Evolutionary conservation across 2,329 filamentous ascomycete genomes (phyloP).

Genomic region (Pseudofabraea citricarpa): DNA sequence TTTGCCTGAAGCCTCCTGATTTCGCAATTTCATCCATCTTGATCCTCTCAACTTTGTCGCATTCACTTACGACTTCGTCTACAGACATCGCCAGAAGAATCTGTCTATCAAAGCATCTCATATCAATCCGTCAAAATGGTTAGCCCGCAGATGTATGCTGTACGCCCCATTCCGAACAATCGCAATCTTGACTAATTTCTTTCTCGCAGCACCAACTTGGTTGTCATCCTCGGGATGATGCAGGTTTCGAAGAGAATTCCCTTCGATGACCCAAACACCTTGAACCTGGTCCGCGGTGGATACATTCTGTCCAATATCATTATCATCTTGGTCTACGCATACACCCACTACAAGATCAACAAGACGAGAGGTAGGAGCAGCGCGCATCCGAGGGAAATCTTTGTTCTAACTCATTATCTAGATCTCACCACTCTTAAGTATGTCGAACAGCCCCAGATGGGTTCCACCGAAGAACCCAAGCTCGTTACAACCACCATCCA

Average conservation of each 20-base stretch:
- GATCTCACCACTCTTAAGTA: constrained; percentile 98
- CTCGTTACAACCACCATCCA: constrained; percentile 94
- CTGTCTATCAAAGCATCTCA: not conserved
- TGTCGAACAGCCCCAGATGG: constrained; percentile 91
- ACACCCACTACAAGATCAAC: constrained; percentile 80
- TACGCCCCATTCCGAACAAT: constrained; percentile 3
- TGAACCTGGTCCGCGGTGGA: constrained; percentile 57
- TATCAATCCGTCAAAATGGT: constrained; percentile 49
- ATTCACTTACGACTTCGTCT: constrained; percentile 13
- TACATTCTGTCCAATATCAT: constrained; percentile 70
- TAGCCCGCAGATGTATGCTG: constrained; percentile 58
- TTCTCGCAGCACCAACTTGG: constrained; percentile 71
- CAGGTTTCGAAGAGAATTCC: constrained; percentile 94
- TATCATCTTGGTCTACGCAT: constrained; percentile 81
- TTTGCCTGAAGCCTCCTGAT: not conserved
- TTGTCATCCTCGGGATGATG: constrained; percentile 97
- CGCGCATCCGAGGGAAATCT: not conserved
- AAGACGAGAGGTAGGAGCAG: constrained; percentile 83
- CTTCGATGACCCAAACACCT: constrained; percentile 79
- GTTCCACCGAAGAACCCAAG: constrained; percentile 89
- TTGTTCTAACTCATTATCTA: constrained; percentile 31
- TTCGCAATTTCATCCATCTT: not conserved
- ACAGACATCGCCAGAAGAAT: not conserved
- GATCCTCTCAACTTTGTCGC: constrained; percentile 7
- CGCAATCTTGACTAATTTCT: constrained; percentile 7